Base-by-base conservation (phyloP, 164 flowering plant genomes). In the Nelumbo lutea region DNA sequence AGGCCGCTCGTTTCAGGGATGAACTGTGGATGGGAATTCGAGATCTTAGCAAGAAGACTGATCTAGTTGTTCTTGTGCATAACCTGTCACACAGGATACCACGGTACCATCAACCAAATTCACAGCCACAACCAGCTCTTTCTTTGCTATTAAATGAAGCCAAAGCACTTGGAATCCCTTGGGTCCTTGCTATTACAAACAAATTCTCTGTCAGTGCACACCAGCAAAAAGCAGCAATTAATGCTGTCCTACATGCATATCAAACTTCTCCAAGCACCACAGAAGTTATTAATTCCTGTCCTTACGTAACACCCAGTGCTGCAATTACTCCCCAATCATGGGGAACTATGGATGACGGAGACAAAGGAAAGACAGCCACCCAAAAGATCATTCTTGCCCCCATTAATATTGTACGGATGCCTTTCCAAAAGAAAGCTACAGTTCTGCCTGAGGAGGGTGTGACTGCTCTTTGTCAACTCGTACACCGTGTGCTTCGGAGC, bases 181-280 rank as follows among this genome's bases (percentile, higher is more conserved):
- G 97, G 99, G 83, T 95, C 59, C 91, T 95, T 64, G 97, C 97
- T 44, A 79, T 95, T 68, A 92, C 98, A 56, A 95, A 95, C 73
- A 95, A 89, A 70, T 95, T 90, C 71, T 86, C 98, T 68, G 93
- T 91, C 45, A 92, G 97, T 77, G 98, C 98, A 46, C 92, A 91
- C 75, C 96, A 86, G 80, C 97, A 95, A 73, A 88, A 77, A 64
- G 81, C 82, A 13, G 89, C 90, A 64, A 78, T 95, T 59, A 83
- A 82, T 72, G 83, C 88, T 66, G 90, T 86, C 13, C 15, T 92
- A 62, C 85, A 84, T 70, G 89, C 92, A 52, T 95, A 95, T 80
- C 88, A 84, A 78, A 91, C 90, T 13, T 78, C 90, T 68, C 90
- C 88, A 10, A 75, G 81, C 77, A 76, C 76, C 38, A 78, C 91